Evolutionary conservation across 140 eudicot genomes (phyloP), one percentile per base, ranked within the genome.

Genomic region (Flaveria floridana): DNA sequence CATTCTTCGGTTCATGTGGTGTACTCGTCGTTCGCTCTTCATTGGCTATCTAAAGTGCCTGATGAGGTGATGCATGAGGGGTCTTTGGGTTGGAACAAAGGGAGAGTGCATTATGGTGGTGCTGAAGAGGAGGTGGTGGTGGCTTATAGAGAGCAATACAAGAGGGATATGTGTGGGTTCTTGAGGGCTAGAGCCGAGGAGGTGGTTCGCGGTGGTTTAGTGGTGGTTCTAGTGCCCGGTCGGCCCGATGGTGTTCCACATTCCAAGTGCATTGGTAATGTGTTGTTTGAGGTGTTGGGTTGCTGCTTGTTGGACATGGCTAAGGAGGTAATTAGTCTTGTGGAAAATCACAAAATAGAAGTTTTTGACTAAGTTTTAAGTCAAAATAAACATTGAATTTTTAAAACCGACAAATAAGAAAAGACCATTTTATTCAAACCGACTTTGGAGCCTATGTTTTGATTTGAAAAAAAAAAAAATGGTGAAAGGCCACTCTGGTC

Each of bases 21-120:
- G 15, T 70, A 75, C 70, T 79, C 83, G 30, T 82, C 83, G 3
- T 72, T 71, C 2, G 77, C 87, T 8, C 77, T 82, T 6, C 85
- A 82, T 37, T 82, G 85, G 87, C 76, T 85, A 14, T 82, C 83
- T 8, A 65, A 77, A 56, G 76, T 74, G 64, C 89, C 89, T 3
- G 34, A 73, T 1, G 85, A 76, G 72, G 59, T 79, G 62, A 6
- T 12, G 4, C 44, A 41, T 0, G 39, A 41, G 52, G 70, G 70
- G 2, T 77, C 83, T 1, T 5, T 13, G 16, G 53, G 76, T 20
- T 85, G 82, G 83, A 85, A 85, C 71, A 78, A 71, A 66, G 85
- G 85, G 30, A 76, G 81, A 56, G 66, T 85, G 50, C 79, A 75
- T 72, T 83, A 86, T 34, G 67, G 76, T 13, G 77, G 79, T 50